phyloP scores from a whole-genome alignment of 2,329 filamentous ascomycete genomes.

The Exophiala oligosperma region DNA sequence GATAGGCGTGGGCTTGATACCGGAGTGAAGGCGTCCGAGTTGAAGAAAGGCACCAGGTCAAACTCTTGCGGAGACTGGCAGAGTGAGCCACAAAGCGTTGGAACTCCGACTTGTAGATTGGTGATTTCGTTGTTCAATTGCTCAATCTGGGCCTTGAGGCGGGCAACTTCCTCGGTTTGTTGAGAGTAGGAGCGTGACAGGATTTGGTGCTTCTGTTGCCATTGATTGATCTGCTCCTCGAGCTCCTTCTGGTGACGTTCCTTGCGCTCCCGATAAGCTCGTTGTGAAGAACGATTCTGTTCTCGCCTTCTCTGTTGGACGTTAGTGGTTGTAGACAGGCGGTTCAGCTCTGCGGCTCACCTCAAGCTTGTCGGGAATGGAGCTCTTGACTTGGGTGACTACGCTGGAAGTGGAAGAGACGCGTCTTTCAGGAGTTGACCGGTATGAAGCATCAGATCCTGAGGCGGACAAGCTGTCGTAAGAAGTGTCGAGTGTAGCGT shows the following conservation, averaged over 20 bases:
- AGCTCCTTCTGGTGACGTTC: constrained; percentile 92
- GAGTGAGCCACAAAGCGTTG: constrained; percentile 19
- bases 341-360: constrained; percentile 4
- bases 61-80: constrained; percentile 26
- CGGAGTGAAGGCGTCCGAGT: constrained; percentile 11
- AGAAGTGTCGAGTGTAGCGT: constrained; percentile 23
- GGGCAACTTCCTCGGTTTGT: constrained; percentile 22
- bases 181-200: constrained; percentile 23
- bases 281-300: constrained; percentile 55
- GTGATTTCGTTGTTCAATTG: constrained; percentile 25
- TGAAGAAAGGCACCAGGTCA: constrained; percentile 26
- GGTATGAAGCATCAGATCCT: constrained; percentile 17
- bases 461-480: constrained; percentile 23
- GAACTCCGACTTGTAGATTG: constrained; percentile 20
- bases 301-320: constrained; percentile 22
- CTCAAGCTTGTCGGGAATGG: constrained; percentile 29
- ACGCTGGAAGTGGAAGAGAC: constrained; percentile 10
- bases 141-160: constrained; percentile 26
- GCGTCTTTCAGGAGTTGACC: constrained; percentile 17
- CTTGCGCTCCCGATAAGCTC: constrained; percentile 94
- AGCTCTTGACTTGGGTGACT: constrained; percentile 20
- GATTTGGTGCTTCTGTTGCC: constrained; percentile 26
- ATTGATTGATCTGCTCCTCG: constrained; percentile 54
- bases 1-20: constrained; percentile 16
- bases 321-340: constrained; percentile 1